These are phyloP conservation scores for Claviceps lovelessii DNA, from an alignment of 2,329 filamentous ascomycete species.

Conservation along the genomic window DNA sequence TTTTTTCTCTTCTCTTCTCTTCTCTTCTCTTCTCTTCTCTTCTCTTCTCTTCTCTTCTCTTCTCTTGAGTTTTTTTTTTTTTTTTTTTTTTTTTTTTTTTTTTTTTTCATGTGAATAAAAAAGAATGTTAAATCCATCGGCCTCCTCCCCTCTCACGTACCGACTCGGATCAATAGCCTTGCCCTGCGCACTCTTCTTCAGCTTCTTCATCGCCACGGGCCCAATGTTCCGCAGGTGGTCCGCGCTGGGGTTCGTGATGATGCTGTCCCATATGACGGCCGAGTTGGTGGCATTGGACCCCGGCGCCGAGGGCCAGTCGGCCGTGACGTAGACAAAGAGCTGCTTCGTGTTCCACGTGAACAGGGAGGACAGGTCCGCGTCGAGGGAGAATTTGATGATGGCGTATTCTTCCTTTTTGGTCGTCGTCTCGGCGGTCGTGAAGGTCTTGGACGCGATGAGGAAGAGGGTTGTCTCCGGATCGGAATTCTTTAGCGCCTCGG, in stretches of 20 bases:
- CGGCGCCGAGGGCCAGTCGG: constrained; percentile 43
- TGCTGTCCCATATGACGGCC: constrained; percentile 89
- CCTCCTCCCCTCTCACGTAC: constrained; percentile 19
- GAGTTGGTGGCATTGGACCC: constrained; percentile 39
- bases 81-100: no score
- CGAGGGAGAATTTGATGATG: constrained; percentile 81
- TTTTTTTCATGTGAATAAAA: background rate
- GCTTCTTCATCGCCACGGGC: constrained; percentile 46
- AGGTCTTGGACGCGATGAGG: constrained; percentile 96
- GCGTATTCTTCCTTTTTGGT: constrained; percentile 91
- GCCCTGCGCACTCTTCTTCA: constrained; percentile 42
- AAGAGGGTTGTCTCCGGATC: constrained; percentile 98
- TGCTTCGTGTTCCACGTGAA: constrained; percentile 99
- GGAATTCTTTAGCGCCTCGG: constrained; percentile 75
- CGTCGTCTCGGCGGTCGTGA: constrained; percentile 93
- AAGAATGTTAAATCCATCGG: no score
- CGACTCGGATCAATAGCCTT: constrained; percentile 46
- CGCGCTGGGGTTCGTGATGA: constrained; percentile 64
- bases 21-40: background rate
- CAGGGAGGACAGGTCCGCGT: constrained; percentile 78
- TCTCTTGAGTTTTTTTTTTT: no score
- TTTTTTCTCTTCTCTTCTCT: background rate
- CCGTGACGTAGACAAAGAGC: constrained; percentile 90
- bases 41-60: background rate
- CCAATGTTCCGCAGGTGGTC: constrained; percentile 48